These are phyloP conservation scores for Polyporus arcularius DNA, from an alignment of 768 basidiomycete genomes.

Conservation along the genomic window DNA sequence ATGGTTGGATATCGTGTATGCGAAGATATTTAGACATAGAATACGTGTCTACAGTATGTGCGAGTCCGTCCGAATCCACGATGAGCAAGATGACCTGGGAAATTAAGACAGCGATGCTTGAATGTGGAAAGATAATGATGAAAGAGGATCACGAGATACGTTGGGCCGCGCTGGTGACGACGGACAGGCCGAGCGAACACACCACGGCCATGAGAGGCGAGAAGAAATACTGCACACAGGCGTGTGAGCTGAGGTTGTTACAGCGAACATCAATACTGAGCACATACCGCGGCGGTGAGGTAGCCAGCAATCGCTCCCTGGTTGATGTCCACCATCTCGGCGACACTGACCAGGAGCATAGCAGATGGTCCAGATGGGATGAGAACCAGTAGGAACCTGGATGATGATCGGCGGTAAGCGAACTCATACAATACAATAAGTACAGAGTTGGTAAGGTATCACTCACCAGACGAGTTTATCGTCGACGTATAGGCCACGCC, in stretches of 20 bases:
- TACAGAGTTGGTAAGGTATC: neutral
- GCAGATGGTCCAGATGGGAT: conserved; percentile 32
- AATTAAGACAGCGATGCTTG: too few species aligned
- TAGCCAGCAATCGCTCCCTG: conserved; percentile 31
- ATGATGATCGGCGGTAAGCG: neutral
- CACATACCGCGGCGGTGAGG: conserved; percentile 29
- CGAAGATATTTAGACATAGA: too few species aligned
- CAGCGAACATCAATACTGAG: neutral
- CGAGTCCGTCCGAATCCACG: too few species aligned
- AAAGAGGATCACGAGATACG: conserved; percentile 5
- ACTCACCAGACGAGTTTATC: conserved; percentile 33
- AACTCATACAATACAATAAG: too few species aligned
- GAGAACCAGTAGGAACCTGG: conserved; percentile 32
- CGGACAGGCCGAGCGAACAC: conserved; percentile 27
- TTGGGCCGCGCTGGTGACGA: conserved; percentile 19
- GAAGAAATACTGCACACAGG: conserved; percentile 25
- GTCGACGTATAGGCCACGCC: conserved; percentile 29
- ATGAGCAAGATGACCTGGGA: too few species aligned
- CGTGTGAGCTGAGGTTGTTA: neutral
- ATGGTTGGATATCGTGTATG: too few species aligned
- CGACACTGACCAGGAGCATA: conserved; percentile 33
- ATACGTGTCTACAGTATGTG: too few species aligned
- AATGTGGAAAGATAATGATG: too few species aligned
- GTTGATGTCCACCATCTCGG: conserved; percentile 30
- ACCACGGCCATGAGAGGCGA: conserved; percentile 31